Base-by-base conservation (phyloP, 768 basidiomycete genomes). In the Leccinum subgranulosum region DNA sequence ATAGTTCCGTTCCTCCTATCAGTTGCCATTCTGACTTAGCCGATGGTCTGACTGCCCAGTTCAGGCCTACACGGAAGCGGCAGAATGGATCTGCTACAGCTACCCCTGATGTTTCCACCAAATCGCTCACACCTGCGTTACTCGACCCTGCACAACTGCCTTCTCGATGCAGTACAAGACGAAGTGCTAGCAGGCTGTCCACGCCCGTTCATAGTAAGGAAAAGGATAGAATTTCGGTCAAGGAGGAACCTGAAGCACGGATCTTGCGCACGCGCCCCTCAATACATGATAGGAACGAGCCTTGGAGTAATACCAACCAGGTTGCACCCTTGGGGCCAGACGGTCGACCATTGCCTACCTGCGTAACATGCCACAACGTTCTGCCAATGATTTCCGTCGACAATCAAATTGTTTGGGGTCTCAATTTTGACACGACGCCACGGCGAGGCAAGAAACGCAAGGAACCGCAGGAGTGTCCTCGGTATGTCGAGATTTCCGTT, bases 371-470 rank as follows among this genome's bases (percentile, higher is more conserved):
- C 71, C 75, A 73, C 53, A 89, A 84, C 66, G 75, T 90, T 52
- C 69, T 92, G 62, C 89, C 89, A 3, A 80, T 92, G 57, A 91
- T 91, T 63, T 81, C 85, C 51, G 85, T 90, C 27, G 87, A 90
- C 71, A 82, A 81, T 43, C 78, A 85, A 69, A 81, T 90, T 23
- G 86, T 90, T 34, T 90, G 88, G 87, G 90, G 88, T 21, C 74
- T 86, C 43, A 78, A 76, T 43, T 58, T 79, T 21, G 83, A 84
- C 63, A 76, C 69, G 54, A 74, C 81, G 31, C 73, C 71, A 6
- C 71, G 69, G 61, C 67, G 71, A 65, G 76, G 76, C 50, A 81
- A 76, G 69, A 85, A 81, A 69, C 84, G 81, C 65, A 85, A 84
- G 70, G 76, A 76, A 59, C 81, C 82, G 58, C 82, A 83, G 59